Percentiles rank a stretch among this genome's conserved stretches.
Evolutionary conservation across 257 asterid genomes (phyloP).

Genomic region (Leptodermis oblonga): DNA sequence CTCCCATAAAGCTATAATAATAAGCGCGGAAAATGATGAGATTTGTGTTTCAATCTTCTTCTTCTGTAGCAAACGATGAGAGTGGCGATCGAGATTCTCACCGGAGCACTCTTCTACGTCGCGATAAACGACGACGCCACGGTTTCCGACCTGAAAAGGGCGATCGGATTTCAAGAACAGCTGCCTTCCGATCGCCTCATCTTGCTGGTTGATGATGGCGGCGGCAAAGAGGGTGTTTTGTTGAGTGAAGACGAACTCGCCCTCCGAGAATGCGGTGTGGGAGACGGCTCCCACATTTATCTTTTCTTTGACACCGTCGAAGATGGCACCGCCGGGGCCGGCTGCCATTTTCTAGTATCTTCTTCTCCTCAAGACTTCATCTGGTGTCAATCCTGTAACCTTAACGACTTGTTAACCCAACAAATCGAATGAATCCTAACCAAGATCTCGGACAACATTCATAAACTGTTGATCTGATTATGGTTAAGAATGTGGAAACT

Average conservation of each 20-base stretch:
- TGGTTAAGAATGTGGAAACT: too few relatives aligned
- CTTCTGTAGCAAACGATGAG: conserved; percentile 31
- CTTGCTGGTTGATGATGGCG: conserved; percentile 35
- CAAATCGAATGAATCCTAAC: not conserved
- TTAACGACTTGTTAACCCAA: conserved; percentile 6
- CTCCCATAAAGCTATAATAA: not conserved
- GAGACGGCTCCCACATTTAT: conserved; percentile 59
- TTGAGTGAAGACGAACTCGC: conserved; percentile 28
- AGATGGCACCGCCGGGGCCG: conserved; percentile 3
- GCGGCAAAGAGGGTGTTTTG: conserved; percentile 16
- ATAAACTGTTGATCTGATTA: too few relatives aligned
- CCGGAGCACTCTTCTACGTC: conserved; percentile 49
- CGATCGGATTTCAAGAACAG: conserved; percentile 49
- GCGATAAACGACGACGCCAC: conserved; percentile 42
- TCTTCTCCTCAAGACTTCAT: conserved; percentile 20
- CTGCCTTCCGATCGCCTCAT: conserved; percentile 50
- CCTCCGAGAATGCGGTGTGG: conserved; percentile 49
- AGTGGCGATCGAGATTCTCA: conserved; percentile 49
- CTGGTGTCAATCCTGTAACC: conserved; percentile 1
- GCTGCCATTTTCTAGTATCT: conserved; percentile 16
- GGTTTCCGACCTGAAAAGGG: conserved; percentile 47
- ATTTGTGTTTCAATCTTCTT: not conserved
- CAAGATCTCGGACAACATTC: too few relatives aligned
- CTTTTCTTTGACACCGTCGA: conserved; percentile 33
- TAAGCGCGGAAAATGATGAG: not conserved